Percentiles rank a stretch among this genome's conserved stretches.
These are phyloP conservation scores for Cryptococcus hybrid DNA, from an alignment of 1,284 basidiomycete species.

Conservation along the genomic window DNA sequence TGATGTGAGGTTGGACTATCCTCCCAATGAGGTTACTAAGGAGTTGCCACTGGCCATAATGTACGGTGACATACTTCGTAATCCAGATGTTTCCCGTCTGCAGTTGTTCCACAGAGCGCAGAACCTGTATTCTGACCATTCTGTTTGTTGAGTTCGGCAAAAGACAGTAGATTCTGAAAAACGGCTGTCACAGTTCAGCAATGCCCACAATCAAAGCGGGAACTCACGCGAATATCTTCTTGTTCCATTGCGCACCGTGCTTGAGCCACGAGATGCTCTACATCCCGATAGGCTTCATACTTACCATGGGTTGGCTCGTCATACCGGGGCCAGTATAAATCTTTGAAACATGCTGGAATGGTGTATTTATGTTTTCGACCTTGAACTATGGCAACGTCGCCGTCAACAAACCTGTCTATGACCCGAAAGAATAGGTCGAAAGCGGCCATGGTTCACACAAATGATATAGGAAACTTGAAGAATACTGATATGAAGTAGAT, in stretches of 20 bases:
- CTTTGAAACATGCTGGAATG: slow-evolving; percentile 9
- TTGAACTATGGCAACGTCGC: slow-evolving; percentile 3
- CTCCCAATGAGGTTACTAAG: neutral
- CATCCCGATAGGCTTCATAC: slow-evolving; percentile 4
- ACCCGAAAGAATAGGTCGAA: neutral
- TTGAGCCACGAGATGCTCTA: slow-evolving; percentile 4
- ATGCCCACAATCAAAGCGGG: neutral
- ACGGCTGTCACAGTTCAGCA: neutral
- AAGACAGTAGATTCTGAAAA: slow-evolving; percentile 8
- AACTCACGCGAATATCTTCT: slow-evolving; percentile 8
- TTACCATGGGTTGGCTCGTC: neutral
- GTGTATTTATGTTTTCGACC: slow-evolving; percentile 6
- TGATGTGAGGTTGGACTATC: neutral
- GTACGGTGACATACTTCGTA: slow-evolving; percentile 4
- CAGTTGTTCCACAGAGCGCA: neutral
- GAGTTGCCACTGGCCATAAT: neutral
- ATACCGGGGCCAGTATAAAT: slow-evolving; percentile 3
- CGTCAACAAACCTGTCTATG: slow-evolving; percentile 9
- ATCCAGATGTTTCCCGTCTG: slow-evolving; percentile 5
- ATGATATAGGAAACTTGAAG: too few relatives aligned
- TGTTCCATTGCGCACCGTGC: slow-evolving; percentile 6
- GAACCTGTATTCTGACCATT: neutral
- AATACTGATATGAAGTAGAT: too few relatives aligned
- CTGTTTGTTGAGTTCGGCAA: neutral
- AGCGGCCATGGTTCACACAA: neutral